These are phyloP conservation scores for Collybiopsis confluens DNA, from an alignment of 768 basidiomycete species.

Conservation along the genomic window DNA sequence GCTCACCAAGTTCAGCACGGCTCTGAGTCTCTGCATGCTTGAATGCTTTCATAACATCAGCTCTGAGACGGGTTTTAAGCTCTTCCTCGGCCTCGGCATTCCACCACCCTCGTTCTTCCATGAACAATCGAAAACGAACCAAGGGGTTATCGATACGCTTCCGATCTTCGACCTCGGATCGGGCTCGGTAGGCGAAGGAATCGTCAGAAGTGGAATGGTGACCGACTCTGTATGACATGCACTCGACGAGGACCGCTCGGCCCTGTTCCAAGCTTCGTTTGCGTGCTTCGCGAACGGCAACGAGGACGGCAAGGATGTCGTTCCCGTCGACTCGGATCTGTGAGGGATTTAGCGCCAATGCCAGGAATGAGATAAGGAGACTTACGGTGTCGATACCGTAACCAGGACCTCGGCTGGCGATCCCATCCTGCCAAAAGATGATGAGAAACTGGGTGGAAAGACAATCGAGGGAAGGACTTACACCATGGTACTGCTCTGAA, in stretches of 20 bases:
- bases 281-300: conserved; percentile 68
- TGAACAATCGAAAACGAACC: conserved; percentile 76
- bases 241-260: conserved; percentile 80
- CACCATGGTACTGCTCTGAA: conserved; percentile 80
- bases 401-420: conserved; percentile 85
- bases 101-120: conserved; percentile 88
- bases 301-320: conserved; percentile 80
- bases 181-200: conserved; percentile 87
- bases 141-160: conserved; percentile 91
- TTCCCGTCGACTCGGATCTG: conserved; percentile 74
- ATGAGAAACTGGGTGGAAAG: no score
- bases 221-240: conserved; percentile 92
- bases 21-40: conserved; percentile 69
- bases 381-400: conserved; percentile 90
- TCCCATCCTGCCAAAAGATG: conserved; percentile 53
- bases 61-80: conserved; percentile 62
- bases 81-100: conserved; percentile 66
- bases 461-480: no score
- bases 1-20: conserved; percentile 65
- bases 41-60: conserved; percentile 75
- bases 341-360: not conserved
- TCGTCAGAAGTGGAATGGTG: conserved; percentile 96
- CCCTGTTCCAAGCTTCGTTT: conserved; percentile 69
- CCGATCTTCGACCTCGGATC: conserved; percentile 87
- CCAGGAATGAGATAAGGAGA: not conserved